Base-by-base conservation (phyloP, 441 rosid species). In the Populus trichocarpa region DNA sequence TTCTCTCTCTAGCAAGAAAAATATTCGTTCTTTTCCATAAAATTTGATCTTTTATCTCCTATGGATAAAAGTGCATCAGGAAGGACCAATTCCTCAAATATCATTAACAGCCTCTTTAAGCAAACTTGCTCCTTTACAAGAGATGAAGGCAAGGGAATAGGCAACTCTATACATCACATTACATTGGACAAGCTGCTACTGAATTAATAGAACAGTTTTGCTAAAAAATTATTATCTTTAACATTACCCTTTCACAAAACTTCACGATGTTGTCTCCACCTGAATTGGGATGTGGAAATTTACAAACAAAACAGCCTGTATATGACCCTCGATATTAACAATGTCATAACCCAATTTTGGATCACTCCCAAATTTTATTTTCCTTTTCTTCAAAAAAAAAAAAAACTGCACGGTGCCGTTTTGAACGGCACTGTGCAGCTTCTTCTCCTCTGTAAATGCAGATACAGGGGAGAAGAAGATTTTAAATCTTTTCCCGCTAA, bases 291-390 rank as follows among this genome's bases (percentile, higher is more conserved):
- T 28, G 20, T 13, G 25, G n/a, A 13, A 35, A 72, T 75, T 71
- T 77, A 82, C 78, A 75, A 67, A 20, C 70, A 50, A 63, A 26
- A 12, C 26, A 30, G 76, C 40, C 2, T 76, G 67, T 71, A 67
- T 84, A 81, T 25, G 14, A 75, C 9, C 33, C 36, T 63, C 40
- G 11, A 35, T 42, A n/a, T 7, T 35, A 8, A 20, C n/a, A n/a
- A n/a, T n/a, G n/a, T n/a, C n/a, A n/a, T n/a, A n/a, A n/a, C n/a
- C n/a, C n/a, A n/a, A n/a, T n/a, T n/a, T n/a, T n/a, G n/a, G n/a
- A n/a, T n/a, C n/a, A n/a, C n/a, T n/a, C n/a, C n/a, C n/a, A n/a
- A n/a, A n/a, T n/a, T n/a, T n/a, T n/a, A n/a, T n/a, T n/a, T n/a
- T n/a, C n/a, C n/a, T n/a, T n/a, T n/a, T n/a, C n/a, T n/a, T n/a